Base-by-base conservation (phyloP, 2,329 filamentous ascomycete species). In the Alternaria postmessia region DNA sequence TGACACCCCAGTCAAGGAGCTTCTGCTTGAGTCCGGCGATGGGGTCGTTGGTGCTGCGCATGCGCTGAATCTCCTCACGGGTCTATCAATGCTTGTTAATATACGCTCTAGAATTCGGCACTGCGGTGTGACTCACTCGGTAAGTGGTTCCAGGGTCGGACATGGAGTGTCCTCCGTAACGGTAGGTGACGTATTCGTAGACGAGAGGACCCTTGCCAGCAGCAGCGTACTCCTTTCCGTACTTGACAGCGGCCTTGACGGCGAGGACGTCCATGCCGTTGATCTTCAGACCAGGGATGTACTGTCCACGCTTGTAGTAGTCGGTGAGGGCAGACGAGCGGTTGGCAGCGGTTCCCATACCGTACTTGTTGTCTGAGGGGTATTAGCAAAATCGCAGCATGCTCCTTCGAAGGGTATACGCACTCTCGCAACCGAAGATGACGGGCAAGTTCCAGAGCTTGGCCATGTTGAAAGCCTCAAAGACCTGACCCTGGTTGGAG, bases 271-370 rank as follows among this genome's bases (percentile, higher is more conserved):
- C 95, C 95, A 99, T 99, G 78, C 93, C 95, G 84, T 99, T 99
- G 82, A 99, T 93, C 88, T 99, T 99, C 75, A 99, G 89, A 85
- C 95, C 95, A 59, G 95, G 94, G 72, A 99, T 99, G 87, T 98
- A 99, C 85, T 99, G 95, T 70, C 95, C 95, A 84, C 95, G 94
- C 90, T 98, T 98, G 89, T 99, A 98, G 90, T 99, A 99, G 82
- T 99, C 95, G 81, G 95, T 98, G 79, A 97, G 84, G 74, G 95
- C 95, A 62, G 95, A 94, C 63, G 95, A 94, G 76, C 95, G 93
- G 82, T 91, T 90, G 71, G 95, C 94, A 63, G 95, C 91, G 66
- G 95, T 99, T 84, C 95, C 95, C 95, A 99, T 99, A 81, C 95
- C 95, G 81, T 99, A 99, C 85, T 99, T 99, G 91, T 99, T 99